Evolutionary conservation across 2,329 filamentous ascomycete species (phyloP).

Genomic region (Didymella lethalis): DNA sequence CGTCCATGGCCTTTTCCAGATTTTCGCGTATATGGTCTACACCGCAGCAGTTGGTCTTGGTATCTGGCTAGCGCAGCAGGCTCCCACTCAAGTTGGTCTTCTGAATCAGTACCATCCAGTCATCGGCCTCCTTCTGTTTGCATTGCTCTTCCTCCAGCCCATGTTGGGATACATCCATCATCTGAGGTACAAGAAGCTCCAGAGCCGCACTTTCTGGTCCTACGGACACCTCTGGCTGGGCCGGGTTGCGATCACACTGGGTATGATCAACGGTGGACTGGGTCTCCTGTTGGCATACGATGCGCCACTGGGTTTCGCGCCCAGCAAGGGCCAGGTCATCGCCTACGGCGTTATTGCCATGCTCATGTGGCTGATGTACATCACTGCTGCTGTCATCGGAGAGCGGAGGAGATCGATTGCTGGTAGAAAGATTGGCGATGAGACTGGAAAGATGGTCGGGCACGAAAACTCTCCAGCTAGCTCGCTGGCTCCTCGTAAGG

Average conservation of each 20-base stretch:
- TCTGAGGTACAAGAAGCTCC: slow-evolving; percentile 56
- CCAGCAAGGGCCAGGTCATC: slow-evolving; percentile 39
- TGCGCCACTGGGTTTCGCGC: slow-evolving; percentile 37
- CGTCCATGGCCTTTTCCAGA: slow-evolving; percentile 57
- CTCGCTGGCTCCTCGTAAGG: slow-evolving; percentile 10
- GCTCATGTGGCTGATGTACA: slow-evolving; percentile 47
- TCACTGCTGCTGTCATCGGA: slow-evolving; percentile 38
- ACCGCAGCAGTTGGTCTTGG: slow-evolving; percentile 61
- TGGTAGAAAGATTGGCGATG: slow-evolving; percentile 23
- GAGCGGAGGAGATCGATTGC: slow-evolving; percentile 33
- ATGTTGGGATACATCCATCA: slow-evolving; percentile 62
- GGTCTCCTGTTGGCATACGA: slow-evolving; percentile 53
- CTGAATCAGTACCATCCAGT: slow-evolving; percentile 57
- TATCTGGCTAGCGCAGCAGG: slow-evolving; percentile 56
- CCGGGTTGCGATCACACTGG: slow-evolving; percentile 58
- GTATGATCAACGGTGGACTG: slow-evolving; percentile 64
- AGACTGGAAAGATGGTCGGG: not conserved
- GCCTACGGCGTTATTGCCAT: slow-evolving; percentile 47
- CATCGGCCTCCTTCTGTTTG: slow-evolving; percentile 62
- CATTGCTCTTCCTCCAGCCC: slow-evolving; percentile 62
- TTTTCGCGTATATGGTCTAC: slow-evolving; percentile 57
- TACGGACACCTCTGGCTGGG: slow-evolving; percentile 64
- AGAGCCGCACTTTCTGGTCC: slow-evolving; percentile 55
- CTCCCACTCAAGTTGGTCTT: slow-evolving; percentile 30
- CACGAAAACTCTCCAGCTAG: slow-evolving; percentile 1